These are phyloP conservation scores for Tetracladium setigerum DNA, from an alignment of 495 filamentous ascomycete genomes.

Conservation along the genomic window DNA sequence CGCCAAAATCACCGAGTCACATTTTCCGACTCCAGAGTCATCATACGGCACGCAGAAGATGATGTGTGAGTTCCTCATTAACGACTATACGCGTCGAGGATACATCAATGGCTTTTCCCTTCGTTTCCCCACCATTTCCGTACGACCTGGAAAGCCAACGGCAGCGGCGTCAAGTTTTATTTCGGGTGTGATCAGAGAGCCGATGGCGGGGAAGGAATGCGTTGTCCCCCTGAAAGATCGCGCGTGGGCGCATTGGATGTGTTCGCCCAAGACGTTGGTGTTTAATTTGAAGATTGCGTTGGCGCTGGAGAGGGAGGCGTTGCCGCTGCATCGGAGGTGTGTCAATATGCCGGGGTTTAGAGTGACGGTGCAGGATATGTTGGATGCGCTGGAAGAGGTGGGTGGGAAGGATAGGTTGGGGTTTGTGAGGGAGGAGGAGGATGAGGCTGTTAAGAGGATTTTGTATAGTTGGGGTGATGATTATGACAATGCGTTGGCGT, in stretches of 20 bases:
- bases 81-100: conserved; percentile 54
- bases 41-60: conserved; percentile 60
- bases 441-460: background rate
- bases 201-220: conserved; percentile 27
- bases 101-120: conserved; percentile 49
- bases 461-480: conserved; percentile 5
- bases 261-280: conserved; percentile 52
- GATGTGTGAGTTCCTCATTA: conserved; percentile 51
- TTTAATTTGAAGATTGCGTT: conserved; percentile 50
- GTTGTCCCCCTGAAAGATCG: conserved; percentile 18
- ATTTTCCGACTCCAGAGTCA: conserved; percentile 46
- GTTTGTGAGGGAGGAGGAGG: conserved; percentile 41
- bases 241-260: conserved; percentile 40
- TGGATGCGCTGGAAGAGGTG: conserved; percentile 49
- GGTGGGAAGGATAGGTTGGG: conserved; percentile 47
- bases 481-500: conserved; percentile 7
- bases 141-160: conserved; percentile 53
- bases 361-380: conserved; percentile 53
- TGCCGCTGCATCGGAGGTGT: conserved; percentile 26
- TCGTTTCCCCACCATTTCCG: conserved; percentile 55
- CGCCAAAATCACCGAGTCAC: conserved; percentile 42
- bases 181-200: conserved; percentile 58
- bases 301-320: conserved; percentile 37
- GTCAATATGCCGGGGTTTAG: conserved; percentile 55
- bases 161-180: conserved; percentile 57